Base-by-base conservation (phyloP, 768 basidiomycete genomes). In the Boletales sp. region DNA sequence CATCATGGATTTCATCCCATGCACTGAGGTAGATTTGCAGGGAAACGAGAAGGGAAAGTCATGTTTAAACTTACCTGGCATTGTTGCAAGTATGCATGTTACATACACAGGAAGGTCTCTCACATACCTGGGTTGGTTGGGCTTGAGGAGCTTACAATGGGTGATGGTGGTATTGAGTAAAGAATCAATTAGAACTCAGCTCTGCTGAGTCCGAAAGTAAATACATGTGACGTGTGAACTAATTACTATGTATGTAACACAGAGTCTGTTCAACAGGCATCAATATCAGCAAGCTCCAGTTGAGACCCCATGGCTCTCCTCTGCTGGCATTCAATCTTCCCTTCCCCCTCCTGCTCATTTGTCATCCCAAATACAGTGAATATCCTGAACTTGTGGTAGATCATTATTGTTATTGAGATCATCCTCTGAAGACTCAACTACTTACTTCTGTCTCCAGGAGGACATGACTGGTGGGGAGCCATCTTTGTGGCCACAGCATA, bases 1-100 rank as follows among this genome's bases (percentile, higher is more conserved):
- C 91, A 51, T 92, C 94, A 54, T 89, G 86, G 25, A 98, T 88
- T 70, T 97, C 96, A 41, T 90, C 87, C 92, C 93, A 96, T 25
- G 92, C 87, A 61, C 92, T 95, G 57, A 3, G 54, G 49, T 6
- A 39, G n/a, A 32, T 57, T 49, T 57, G 61, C 52, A 48, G 51
- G 31, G 40, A 46, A 45, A 40, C n/a, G 37, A 38, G 17, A 18
- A 34, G 8, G 25, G 40, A 51, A 30, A 15, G 41, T 11, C 15
- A 13, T 47, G 35, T 37, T 14, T 34, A 30, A 17, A 78, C 89
- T 70, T 65, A 90, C 92, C 78, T 85, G 38, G 87, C 86, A n/a
- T n/a, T n/a, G n/a, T n/a, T n/a, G n/a, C n/a, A n/a, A n/a, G n/a
- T n/a, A n/a, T n/a, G n/a, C n/a, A n/a, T n/a, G n/a, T n/a, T n/a